phyloP scores from a whole-genome alignment of 441 rosid species.

The Dalechampia spathulata region DNA sequence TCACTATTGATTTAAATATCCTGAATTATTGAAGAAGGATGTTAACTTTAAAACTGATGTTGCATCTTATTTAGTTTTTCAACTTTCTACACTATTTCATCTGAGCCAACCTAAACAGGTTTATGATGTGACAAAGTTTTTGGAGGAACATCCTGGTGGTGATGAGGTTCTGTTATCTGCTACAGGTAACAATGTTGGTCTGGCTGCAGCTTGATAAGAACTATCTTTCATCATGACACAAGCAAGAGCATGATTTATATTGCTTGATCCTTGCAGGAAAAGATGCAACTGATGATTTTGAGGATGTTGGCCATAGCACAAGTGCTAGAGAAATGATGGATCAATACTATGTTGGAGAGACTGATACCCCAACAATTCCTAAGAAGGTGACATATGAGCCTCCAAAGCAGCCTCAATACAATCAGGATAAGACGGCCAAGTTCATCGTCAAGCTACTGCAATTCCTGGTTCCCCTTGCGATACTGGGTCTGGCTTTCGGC shows the following conservation, averaged over 20 bases:
- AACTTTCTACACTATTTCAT: too few relatives aligned
- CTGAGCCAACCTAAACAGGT: slow-evolving; percentile 47
- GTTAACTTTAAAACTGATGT: too few relatives aligned
- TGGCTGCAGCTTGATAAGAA: background rate
- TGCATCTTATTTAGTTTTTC: too few relatives aligned
- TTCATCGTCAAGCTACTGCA: slow-evolving; percentile 71
- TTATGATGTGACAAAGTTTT: slow-evolving; percentile 76
- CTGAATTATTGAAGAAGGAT: too few relatives aligned
- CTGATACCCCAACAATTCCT: slow-evolving; percentile 47
- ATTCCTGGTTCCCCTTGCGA: slow-evolving; percentile 75
- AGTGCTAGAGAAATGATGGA: slow-evolving; percentile 76
- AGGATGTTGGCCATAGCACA: slow-evolving; percentile 81
- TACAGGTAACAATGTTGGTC: slow-evolving; percentile 35
- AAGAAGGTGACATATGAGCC: slow-evolving; percentile 39
- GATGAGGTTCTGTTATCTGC: slow-evolving; percentile 78
- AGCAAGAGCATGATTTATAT: background rate
- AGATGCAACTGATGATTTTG: too few relatives aligned
- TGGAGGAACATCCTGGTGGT: too few relatives aligned
- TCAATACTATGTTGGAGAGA: slow-evolving; percentile 58
- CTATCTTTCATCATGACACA: background rate
- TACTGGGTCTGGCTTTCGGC: slow-evolving; percentile 78
- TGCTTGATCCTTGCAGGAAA: slow-evolving; percentile 39
- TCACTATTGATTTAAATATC: background rate
- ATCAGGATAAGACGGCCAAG: slow-evolving; percentile 58
- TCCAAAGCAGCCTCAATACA: slow-evolving; percentile 51